Percentiles rank a stretch among this genome's conserved stretches.
These are phyloP conservation scores for Corylus heterophylla DNA, from an alignment of 306 rosid genomes.

Conservation along the genomic window DNA sequence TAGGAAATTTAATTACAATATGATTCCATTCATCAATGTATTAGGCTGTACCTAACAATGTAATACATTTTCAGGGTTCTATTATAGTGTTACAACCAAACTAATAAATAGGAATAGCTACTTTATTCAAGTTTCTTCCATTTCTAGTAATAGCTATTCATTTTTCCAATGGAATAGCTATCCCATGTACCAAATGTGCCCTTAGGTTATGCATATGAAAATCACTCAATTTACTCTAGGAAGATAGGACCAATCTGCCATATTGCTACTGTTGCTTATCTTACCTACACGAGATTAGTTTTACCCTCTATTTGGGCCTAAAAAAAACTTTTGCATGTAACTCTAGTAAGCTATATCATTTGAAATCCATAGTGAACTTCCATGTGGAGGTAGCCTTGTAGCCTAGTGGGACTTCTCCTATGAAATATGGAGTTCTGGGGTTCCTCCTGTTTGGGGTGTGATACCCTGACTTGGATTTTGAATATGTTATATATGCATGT, in stretches of 20 bases:
- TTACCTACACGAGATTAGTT: neutral
- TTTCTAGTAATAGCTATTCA: no score
- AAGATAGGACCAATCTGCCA: neutral
- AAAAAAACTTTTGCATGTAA: neutral
- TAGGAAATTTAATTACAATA: no score
- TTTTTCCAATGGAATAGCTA: no score
- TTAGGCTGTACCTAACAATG: no score
- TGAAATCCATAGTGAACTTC: neutral
- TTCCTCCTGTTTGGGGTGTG: neutral
- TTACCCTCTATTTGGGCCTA: conserved; percentile 3
- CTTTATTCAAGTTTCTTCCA: no score
- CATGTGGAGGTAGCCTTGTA: neutral
- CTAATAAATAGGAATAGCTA: no score
- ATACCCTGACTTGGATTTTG: no score
- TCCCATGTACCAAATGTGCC: no score
- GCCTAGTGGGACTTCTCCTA: neutral
- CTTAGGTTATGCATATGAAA: neutral
- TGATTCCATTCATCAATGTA: no score
- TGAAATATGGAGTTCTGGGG: neutral
- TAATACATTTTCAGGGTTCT: no score
- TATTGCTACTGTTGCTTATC: neutral
- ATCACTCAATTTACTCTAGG: conserved; percentile 4
- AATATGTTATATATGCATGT: no score
- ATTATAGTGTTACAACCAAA: no score
- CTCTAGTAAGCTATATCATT: conserved; percentile 1